phyloP scores from a whole-genome alignment of 2,329 filamentous ascomycete species.

The Monosporascus sp. region DNA sequence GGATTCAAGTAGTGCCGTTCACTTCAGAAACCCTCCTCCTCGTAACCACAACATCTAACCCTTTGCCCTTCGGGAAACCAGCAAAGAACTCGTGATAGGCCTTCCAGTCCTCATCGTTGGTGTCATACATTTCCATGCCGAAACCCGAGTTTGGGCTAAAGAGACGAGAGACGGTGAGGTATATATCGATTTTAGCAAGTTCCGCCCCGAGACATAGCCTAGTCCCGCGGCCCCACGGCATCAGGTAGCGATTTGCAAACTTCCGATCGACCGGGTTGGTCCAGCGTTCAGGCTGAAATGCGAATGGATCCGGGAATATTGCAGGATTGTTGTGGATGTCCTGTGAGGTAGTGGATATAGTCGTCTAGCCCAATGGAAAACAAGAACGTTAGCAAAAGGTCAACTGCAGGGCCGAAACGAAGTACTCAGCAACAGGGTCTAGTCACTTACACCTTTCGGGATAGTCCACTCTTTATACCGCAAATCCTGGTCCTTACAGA shows the following conservation, averaged over 20 bases:
- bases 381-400: neutral
- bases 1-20: too few relatives aligned
- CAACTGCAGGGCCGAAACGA: neutral
- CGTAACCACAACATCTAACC: constrained; percentile 13
- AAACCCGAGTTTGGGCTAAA: constrained; percentile 15
- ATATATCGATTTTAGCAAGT: constrained; percentile 18
- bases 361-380: constrained; percentile 6
- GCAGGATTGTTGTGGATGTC: constrained; percentile 14
- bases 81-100: constrained; percentile 19
- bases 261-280: constrained; percentile 8
- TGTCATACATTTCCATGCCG: constrained; percentile 10
- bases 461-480: constrained; percentile 13
- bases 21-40: neutral
- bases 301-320: constrained; percentile 10
- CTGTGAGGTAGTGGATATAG: constrained; percentile 17
- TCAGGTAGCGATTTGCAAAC: constrained; percentile 13
- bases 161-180: constrained; percentile 16
- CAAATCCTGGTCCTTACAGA: constrained; percentile 17
- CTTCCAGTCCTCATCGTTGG: constrained; percentile 15
- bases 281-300: constrained; percentile 17
- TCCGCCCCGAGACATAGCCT: constrained; percentile 17
- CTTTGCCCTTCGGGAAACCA: constrained; percentile 14
- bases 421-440: neutral
- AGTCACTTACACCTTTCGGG: constrained; percentile 13
- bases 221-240: constrained; percentile 17